Evolutionary conservation across 306 rosid species (phyloP).

Genomic region (Heteromeles arbutifolia): DNA sequence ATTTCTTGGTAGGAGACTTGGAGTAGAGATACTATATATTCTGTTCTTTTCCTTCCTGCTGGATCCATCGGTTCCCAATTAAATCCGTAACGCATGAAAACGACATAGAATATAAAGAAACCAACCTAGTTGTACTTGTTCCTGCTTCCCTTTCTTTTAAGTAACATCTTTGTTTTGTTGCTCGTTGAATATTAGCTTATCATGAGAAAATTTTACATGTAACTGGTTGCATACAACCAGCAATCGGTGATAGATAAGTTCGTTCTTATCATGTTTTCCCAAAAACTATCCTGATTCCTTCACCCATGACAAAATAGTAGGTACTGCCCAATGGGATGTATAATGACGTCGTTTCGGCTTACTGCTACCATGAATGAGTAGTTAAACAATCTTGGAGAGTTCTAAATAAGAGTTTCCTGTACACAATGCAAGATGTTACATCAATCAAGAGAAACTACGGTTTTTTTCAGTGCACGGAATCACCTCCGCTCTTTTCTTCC

Average conservation of each 20-base stretch:
- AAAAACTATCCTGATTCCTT: no score
- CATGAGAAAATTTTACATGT: not conserved
- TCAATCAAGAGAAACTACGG: conserved; percentile 17
- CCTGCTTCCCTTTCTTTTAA: not conserved
- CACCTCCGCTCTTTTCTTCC: not conserved
- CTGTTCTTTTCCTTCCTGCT: not conserved
- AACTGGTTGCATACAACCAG: not conserved
- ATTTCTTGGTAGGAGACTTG: no score
- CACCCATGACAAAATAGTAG: no score
- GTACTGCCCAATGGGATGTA: not conserved
- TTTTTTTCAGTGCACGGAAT: conserved; percentile 5
- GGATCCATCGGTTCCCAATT: not conserved
- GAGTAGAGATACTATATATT: not conserved
- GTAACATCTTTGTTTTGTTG: not conserved
- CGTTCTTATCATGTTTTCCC: not conserved
- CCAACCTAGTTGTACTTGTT: not conserved
- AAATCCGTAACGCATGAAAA: not conserved
- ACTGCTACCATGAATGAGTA: not conserved
- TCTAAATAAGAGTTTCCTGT: conserved; percentile 33
- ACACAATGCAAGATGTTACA: conserved; percentile 41
- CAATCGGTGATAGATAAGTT: not conserved
- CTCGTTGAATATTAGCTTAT: not conserved
- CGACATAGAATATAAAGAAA: not conserved
- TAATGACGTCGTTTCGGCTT: not conserved
- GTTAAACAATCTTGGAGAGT: conserved; percentile 18